A percentile compares a stretch with the other conserved stretches of the same genome.
phyloP scores from a whole-genome alignment of 345 rosid species.

The Euclidium syriacum region DNA sequence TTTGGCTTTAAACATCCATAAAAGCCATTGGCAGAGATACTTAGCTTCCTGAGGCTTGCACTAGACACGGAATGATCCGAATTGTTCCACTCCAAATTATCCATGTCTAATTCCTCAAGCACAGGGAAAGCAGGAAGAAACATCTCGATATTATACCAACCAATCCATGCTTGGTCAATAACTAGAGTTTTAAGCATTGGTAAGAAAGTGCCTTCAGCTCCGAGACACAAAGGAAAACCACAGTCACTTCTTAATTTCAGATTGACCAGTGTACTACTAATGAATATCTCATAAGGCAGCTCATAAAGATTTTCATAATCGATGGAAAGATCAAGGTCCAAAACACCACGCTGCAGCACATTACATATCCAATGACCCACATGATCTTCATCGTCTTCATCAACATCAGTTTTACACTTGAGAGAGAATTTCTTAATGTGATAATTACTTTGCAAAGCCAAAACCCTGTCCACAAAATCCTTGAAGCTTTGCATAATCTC shows the following conservation, averaged over 20 bases:
- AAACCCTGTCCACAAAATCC: background rate
- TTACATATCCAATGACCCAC: conserved; percentile 1
- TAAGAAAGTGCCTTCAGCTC: background rate
- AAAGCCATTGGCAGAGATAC: no score
- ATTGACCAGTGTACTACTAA: background rate
- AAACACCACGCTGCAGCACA: background rate
- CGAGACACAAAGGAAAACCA: background rate
- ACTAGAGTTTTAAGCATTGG: background rate
- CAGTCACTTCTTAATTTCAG: background rate
- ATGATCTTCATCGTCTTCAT: background rate
- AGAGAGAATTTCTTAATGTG: background rate
- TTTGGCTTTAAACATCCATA: no score
- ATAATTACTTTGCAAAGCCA: background rate
- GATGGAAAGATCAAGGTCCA: background rate
- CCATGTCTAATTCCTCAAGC: background rate
- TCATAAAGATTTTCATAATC: background rate
- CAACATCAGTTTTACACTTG: background rate
- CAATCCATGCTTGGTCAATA: background rate
- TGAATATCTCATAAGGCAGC: background rate
- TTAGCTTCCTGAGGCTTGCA: no score
- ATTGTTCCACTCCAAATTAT: background rate
- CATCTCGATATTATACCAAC: background rate
- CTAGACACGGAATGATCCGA: no score
- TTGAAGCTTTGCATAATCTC: background rate
- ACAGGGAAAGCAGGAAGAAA: background rate